Evolutionary conservation across 805 yeast genomes (phyloP).

Genomic region (Phaffomyces thermotolerans): DNA sequence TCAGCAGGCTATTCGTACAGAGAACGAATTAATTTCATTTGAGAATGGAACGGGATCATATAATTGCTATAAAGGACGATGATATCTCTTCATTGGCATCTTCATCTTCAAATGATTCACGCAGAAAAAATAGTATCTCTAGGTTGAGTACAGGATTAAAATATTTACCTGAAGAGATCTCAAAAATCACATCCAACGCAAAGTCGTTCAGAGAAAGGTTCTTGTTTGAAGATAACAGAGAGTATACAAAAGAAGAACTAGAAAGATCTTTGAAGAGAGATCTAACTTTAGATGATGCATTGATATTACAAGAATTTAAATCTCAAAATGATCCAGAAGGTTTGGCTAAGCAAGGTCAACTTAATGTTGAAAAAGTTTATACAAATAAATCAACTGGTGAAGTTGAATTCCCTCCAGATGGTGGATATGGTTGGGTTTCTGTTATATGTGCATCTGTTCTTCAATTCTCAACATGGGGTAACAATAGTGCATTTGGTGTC

Average conservation of each 20-base stretch:
- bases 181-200: conserved; percentile 1
- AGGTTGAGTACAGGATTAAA: neutral
- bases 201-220: neutral
- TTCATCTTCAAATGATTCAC: neutral
- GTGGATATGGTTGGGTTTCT: conserved; percentile 65
- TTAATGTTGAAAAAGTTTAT: conserved; percentile 24
- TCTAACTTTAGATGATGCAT: conserved; percentile 7
- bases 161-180: neutral
- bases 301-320: conserved; percentile 1
- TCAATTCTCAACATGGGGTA: conserved; percentile 66
- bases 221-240: neutral
- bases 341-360: neutral
- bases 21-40: too few species aligned
- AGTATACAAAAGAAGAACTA: conserved; percentile 6
- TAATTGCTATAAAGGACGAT: too few species aligned
- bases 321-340: neutral
- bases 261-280: conserved; percentile 9
- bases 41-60: too few species aligned
- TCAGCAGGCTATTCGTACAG: too few species aligned
- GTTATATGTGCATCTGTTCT: conserved; percentile 42
- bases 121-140: too few species aligned
- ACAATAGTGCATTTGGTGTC: conserved; percentile 51
- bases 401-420: conserved; percentile 45
- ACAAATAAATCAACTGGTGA: conserved; percentile 29
- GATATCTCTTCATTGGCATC: neutral